Conservation (phyloP, 2,329 filamentous ascomycete genomes). For the Juglanconis juglandina region DNA sequence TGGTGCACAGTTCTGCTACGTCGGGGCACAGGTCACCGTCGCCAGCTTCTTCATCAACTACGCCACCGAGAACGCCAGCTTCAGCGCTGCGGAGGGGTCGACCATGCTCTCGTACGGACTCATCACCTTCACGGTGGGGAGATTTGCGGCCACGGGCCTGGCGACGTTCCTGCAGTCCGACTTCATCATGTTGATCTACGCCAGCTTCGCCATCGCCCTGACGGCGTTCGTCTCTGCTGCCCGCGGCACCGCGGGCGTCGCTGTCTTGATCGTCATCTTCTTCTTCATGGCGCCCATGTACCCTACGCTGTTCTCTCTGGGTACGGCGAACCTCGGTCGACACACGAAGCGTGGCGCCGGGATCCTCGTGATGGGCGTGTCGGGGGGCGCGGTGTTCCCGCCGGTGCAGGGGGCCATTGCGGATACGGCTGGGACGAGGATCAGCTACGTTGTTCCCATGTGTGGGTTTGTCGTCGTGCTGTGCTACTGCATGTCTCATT, state of each 20-base stretch:
- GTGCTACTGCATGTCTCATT: slow-evolving; percentile 29
- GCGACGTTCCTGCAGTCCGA: not conserved
- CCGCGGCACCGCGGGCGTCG: slow-evolving; percentile 19
- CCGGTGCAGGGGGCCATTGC: slow-evolving; percentile 28
- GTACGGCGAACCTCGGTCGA: not conserved
- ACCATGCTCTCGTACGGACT: not conserved
- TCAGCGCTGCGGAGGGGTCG: not conserved
- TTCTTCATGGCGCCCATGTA: not conserved
- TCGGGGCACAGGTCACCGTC: not conserved
- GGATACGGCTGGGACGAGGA: slow-evolving; percentile 34
- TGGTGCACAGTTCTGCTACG: not conserved
- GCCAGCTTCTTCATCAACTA: not conserved
- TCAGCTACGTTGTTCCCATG: slow-evolving; percentile 41
- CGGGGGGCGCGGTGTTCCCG: not conserved
- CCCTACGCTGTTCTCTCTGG: not conserved
- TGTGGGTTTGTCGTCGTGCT: slow-evolving; percentile 39
- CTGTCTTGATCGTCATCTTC: not conserved
- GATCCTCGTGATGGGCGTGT: not conserved
- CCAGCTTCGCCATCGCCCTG: not conserved
- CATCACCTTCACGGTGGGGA: not conserved
- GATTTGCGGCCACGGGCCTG: not conserved
- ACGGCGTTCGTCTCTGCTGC: slow-evolving; percentile 17
- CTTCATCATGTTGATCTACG: not conserved
- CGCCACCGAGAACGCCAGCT: not conserved
- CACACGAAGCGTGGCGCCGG: not conserved